A percentile compares a stretch with the other conserved stretches of the same genome.
Conservation (phyloP, 768 basidiomycete genomes). For the Boletus tylopilopsis region DNA sequence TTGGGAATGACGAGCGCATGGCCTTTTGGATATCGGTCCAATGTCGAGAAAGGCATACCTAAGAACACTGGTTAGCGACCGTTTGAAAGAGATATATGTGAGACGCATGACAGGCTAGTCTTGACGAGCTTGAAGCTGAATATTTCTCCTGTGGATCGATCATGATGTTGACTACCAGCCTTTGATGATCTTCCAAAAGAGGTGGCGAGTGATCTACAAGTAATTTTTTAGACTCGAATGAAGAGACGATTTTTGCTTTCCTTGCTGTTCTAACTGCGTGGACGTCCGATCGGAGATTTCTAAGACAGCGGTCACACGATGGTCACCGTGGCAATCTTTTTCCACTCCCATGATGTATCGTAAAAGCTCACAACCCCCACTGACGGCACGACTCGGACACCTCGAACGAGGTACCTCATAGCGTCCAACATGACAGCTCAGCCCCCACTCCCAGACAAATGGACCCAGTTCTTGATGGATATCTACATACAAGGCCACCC, state of each 20-base stretch:
- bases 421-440: slow-evolving; percentile 16
- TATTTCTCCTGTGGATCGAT: slow-evolving; percentile 63
- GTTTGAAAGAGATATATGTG: background rate
- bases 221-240: too few relatives aligned
- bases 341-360: too few relatives aligned
- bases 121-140: slow-evolving; percentile 85
- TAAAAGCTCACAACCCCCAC: too few relatives aligned
- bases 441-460: slow-evolving; percentile 21
- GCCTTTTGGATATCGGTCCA: slow-evolving; percentile 81
- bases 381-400: background rate
- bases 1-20: slow-evolving; percentile 94
- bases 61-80: background rate
- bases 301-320: too few relatives aligned
- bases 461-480: slow-evolving; percentile 23
- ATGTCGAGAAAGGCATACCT: slow-evolving; percentile 93
- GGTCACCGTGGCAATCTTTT: too few relatives aligned
- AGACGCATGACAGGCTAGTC: slow-evolving; percentile 59
- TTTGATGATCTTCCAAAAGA: slow-evolving; percentile 96
- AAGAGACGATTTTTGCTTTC: too few relatives aligned
- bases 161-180: slow-evolving; percentile 39
- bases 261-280: too few relatives aligned
- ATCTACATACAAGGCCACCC: slow-evolving; percentile 18
- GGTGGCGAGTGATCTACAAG: slow-evolving; percentile 46
- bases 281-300: too few relatives aligned
- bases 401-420: background rate